Conservation (phyloP, 352 stramenopile genomes). For the Phytophthora europaea region DNA sequence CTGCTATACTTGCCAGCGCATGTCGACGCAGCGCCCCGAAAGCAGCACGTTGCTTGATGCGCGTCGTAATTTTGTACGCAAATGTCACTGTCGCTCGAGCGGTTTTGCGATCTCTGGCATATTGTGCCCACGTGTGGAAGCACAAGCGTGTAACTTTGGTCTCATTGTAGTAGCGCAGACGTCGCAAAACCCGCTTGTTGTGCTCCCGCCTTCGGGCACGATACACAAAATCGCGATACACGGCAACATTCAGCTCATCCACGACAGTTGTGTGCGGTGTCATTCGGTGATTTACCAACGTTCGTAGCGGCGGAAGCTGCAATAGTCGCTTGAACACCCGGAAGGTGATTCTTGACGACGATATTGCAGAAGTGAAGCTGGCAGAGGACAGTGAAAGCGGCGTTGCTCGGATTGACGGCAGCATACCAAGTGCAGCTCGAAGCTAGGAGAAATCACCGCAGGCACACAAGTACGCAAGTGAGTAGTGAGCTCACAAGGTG, state of each 20-base stretch:
- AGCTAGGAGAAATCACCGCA: conserved; percentile 37
- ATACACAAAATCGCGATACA: conserved; percentile 68
- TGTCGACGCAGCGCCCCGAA: conserved; percentile 53
- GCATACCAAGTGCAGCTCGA: conserved; percentile 53
- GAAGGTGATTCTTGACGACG: conserved; percentile 52
- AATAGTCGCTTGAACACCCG: conserved; percentile 57
- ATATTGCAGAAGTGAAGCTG: conserved; percentile 27
- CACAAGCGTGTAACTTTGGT: conserved; percentile 52
- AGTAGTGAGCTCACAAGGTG: neutral
- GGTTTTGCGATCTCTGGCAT: conserved; percentile 43
- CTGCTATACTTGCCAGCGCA: conserved; percentile 60
- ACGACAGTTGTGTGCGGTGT: conserved; percentile 59
- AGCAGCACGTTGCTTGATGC: conserved; percentile 44
- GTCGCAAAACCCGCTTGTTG: conserved; percentile 58
- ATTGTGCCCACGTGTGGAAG: conserved; percentile 52
- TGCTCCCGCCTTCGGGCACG: conserved; percentile 55
- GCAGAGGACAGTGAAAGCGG: conserved; percentile 25
- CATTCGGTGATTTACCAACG: conserved; percentile 48
- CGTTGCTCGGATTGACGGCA: conserved; percentile 38
- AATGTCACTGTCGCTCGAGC: conserved; percentile 44
- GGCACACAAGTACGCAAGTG: neutral
- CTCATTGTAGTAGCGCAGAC: conserved; percentile 60
- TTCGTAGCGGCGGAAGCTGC: conserved; percentile 50
- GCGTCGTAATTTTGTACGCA: conserved; percentile 42
- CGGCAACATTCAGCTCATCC: conserved; percentile 61